Percentiles rank a stretch among this genome's conserved stretches.
phyloP scores from a whole-genome alignment of 768 basidiomycete genomes.

The Russula dissimulans region DNA sequence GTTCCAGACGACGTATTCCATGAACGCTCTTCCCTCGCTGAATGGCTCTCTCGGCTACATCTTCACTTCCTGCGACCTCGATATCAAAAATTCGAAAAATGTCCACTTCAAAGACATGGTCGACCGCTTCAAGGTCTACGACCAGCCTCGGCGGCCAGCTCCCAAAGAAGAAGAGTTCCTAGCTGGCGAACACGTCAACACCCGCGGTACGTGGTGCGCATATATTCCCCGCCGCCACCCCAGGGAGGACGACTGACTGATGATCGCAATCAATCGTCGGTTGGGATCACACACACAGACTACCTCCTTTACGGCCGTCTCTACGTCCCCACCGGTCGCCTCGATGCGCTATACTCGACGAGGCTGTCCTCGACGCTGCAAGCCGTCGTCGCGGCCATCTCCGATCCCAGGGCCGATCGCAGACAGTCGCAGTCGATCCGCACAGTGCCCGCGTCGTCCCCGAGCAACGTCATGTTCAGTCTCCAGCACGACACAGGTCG shows the following conservation, averaged over 20 bases:
- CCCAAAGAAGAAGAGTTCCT: conserved; percentile 73
- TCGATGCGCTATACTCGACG: conserved; percentile 85
- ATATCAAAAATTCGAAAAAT: conserved; percentile 57
- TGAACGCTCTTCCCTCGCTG: conserved; percentile 87
- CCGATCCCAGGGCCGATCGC: conserved; percentile 55
- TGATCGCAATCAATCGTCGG: not conserved
- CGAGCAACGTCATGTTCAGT: conserved; percentile 69
- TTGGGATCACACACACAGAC: conserved; percentile 38
- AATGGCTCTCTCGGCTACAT: conserved; percentile 92
- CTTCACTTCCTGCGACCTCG: conserved; percentile 79
- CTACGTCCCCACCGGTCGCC: conserved; percentile 78
- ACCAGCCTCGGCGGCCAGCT: conserved; percentile 72
- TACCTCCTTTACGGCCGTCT: conserved; percentile 90
- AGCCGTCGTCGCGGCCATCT: conserved; percentile 76
- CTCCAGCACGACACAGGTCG: conserved; percentile 89
- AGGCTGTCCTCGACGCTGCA: conserved; percentile 73
- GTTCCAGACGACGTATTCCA: conserved; percentile 86
- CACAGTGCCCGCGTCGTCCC: conserved; percentile 39
- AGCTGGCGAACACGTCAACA: conserved; percentile 69
- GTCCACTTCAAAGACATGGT: conserved; percentile 84
- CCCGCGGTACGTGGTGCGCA: conserved; percentile 46
- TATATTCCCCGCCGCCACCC: not conserved
- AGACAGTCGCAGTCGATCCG: conserved; percentile 31
- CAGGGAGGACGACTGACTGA: not conserved
- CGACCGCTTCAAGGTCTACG: conserved; percentile 79